Evolutionary conservation across 169 alveolate genomes (phyloP).

Genomic region (Plasmodium vinckei): DNA sequence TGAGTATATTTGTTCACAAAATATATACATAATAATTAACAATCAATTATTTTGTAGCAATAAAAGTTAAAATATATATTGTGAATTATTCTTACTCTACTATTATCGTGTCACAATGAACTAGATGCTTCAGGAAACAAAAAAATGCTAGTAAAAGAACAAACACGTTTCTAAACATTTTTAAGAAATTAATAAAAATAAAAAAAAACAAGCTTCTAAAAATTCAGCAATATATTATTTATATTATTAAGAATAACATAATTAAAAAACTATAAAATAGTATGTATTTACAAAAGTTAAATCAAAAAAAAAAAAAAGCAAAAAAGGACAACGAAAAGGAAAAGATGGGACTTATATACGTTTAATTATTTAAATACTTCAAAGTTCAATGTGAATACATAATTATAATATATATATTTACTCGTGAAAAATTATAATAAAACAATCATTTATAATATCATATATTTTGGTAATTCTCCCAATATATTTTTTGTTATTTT

Average conservation of each 20-base stretch:
- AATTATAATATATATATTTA: too few species aligned
- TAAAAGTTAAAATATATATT: not conserved
- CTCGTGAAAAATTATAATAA: too few species aligned
- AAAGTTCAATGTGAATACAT: too few species aligned
- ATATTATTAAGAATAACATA: conserved; percentile 26
- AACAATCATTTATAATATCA: too few species aligned
- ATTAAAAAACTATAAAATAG: not conserved
- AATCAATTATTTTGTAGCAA: too few species aligned
- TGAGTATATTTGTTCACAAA: too few species aligned
- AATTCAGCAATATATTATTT: conserved; percentile 8
- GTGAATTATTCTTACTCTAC: conserved; percentile 59
- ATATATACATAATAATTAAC: too few species aligned
- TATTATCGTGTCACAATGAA: conserved; percentile 58
- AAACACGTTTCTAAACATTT: conserved; percentile 44
- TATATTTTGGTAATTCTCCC: too few species aligned
- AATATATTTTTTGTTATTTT: too few species aligned
- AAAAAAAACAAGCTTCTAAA: conserved; percentile 8
- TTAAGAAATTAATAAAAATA: conserved; percentile 27
- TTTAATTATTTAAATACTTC: not conserved
- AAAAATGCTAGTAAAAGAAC: conserved; percentile 36
- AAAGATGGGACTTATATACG: conserved; percentile 2
- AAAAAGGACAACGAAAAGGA: not conserved
- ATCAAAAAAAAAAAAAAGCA: conserved; percentile 9
- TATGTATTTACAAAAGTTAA: conserved; percentile 4
- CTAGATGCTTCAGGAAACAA: conserved; percentile 23